These are phyloP conservation scores for Crithidia thermophila DNA, from an alignment of 208 protist species.

Conservation along the genomic window DNA sequence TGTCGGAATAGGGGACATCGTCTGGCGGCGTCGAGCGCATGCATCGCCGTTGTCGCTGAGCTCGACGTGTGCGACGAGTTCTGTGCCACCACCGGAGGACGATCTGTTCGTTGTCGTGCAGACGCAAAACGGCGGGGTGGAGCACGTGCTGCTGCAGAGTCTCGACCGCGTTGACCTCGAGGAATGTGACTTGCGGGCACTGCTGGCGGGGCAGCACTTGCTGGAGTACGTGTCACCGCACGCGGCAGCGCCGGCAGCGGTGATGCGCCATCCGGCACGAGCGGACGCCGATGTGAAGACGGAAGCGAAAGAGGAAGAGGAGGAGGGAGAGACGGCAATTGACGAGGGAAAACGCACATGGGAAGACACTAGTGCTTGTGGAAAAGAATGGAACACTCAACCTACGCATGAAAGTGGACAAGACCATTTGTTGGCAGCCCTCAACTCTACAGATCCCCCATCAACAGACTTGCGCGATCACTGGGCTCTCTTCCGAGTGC, in stretches of 20 bases:
- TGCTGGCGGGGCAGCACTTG: conserved; percentile 40
- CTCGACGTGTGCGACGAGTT: not conserved
- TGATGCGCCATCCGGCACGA: too few species aligned
- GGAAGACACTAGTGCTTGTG: too few species aligned
- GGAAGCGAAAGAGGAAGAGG: not conserved
- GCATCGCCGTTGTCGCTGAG: not conserved
- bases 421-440: too few species aligned
- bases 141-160: conserved; percentile 55
- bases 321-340: too few species aligned
- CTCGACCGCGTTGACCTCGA: conserved; percentile 30
- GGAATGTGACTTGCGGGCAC: conserved; percentile 1
- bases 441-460: too few species aligned
- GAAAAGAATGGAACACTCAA: too few species aligned
- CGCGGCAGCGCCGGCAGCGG: not conserved
- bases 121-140: conserved; percentile 28
- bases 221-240: conserved; percentile 34
- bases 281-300: too few species aligned
- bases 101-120: conserved; percentile 79
- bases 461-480: conserved; percentile 17
- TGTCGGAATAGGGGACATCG: conserved; percentile 67
- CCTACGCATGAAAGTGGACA: too few species aligned
- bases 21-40: conserved; percentile 71
- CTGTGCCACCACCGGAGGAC: conserved; percentile 35
- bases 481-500: conserved; percentile 31
- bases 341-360: too few species aligned